Evolutionary conservation across 2,329 filamentous ascomycete genomes (phyloP), one percentile per base, ranked within the genome.

Genomic region (Colletotrichum eremochloae): DNA sequence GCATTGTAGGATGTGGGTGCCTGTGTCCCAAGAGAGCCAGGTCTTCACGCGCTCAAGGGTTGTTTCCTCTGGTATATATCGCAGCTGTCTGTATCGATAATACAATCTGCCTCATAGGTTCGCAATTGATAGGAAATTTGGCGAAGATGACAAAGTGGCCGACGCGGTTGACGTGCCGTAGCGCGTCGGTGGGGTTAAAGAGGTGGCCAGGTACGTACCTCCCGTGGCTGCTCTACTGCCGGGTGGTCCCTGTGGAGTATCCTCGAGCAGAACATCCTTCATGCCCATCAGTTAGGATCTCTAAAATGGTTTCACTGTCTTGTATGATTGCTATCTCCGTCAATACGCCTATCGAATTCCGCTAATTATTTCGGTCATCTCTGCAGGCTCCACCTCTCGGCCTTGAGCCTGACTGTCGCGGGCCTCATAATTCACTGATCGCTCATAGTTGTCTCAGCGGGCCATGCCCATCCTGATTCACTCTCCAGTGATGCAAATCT

Each of bases 101-200:
- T 5, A 8, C 18, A 46, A 31, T 11, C 33, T 63, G 60, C 14
- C 18, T 62, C 15, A n/a, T 15, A 50, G 24, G 50, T 55, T 6
- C 48, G 52, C 50, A 14, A 7, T 48, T 15, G 31, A 31, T 38
- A 55, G 33, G 64, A 71, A 62, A 57, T 68, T 68, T 53, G 44
- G 55, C 31, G 48, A 20, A 24, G 7, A 20, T 42, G 40, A 46
- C 20, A 31, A 46, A 38, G 20, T 55, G 48, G 60, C 29, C 38
- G 55, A 70, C 70, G 70, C 66, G 67, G 14, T 67, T 38, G 33
- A 69, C 66, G 67, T 72, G 70, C 61, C 29, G 67, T n/a, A 38
- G 46, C 70, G 70, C 67, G 70, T 70, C 67, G 24, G 61, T 63
- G 55, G 63, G 60, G 70, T 46, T 44, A 56, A 56, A 55, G n/a